Evolutionary conservation across 257 asterid genomes (phyloP).

Genomic region (Forsythia viridissima): DNA sequence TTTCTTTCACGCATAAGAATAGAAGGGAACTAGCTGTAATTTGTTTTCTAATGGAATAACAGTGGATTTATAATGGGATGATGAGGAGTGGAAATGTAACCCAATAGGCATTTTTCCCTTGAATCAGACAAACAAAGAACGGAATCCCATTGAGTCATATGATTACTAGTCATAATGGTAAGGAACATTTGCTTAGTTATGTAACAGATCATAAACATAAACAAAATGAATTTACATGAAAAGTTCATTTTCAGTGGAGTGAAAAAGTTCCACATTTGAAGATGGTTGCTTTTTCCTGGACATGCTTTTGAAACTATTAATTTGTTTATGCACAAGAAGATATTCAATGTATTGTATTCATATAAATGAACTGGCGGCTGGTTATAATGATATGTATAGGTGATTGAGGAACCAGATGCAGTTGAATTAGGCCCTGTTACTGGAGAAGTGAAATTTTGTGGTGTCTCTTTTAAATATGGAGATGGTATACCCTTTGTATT

Average conservation of each 20-base stretch:
- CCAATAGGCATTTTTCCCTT: background rate
- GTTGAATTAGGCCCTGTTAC: conserved; percentile 50
- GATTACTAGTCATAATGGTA: background rate
- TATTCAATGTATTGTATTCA: background rate
- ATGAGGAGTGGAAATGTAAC: background rate
- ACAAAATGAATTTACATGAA: background rate
- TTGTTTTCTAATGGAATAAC: background rate
- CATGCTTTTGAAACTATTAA: background rate
- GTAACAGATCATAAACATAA: background rate
- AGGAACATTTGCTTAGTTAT: background rate
- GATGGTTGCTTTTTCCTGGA: background rate
- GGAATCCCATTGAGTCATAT: background rate
- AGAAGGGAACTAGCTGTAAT: background rate
- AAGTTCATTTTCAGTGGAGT: background rate
- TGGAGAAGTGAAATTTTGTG: conserved; percentile 72
- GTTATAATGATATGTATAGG: conserved; percentile 39
- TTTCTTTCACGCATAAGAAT: background rate
- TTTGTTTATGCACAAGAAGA: conserved; percentile 3
- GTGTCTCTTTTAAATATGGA: conserved; percentile 69
- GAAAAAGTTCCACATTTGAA: background rate
- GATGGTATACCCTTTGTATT: conserved; percentile 52
- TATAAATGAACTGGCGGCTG: conserved; percentile 7
- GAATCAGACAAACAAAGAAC: background rate
- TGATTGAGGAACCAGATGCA: conserved; percentile 65
- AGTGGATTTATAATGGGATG: background rate